Conservation (phyloP, 1,139 yeast genomes). For the Tardiomyces digboiensis region DNA sequence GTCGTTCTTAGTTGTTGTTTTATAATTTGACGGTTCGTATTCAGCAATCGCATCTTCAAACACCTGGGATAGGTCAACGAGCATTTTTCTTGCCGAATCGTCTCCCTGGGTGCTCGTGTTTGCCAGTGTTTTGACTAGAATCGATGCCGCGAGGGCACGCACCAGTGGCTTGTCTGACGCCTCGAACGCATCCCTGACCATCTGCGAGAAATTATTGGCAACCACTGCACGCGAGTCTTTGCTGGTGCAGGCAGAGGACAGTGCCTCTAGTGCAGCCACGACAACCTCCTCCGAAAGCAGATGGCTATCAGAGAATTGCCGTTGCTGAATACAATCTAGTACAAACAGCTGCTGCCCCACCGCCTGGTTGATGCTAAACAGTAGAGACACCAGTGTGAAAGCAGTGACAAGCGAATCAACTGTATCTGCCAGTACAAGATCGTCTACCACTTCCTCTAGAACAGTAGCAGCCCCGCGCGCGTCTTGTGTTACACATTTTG, state of each 20-base stretch:
- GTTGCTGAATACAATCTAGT: slow-evolving; percentile 2
- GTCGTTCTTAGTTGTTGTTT: slow-evolving; percentile 4
- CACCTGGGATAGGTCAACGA: slow-evolving; percentile 20
- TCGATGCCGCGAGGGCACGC: slow-evolving; percentile 26
- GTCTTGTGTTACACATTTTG: neutral
- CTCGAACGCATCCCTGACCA: slow-evolving; percentile 18
- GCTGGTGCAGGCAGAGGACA: slow-evolving; percentile 27
- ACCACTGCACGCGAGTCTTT: slow-evolving; percentile 23
- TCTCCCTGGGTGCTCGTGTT: slow-evolving; percentile 13
- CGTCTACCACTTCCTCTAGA: neutral
- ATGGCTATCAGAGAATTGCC: neutral
- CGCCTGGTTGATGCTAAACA: slow-evolving; percentile 4
- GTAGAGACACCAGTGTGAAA: slow-evolving; percentile 3
- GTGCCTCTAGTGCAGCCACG: slow-evolving; percentile 21
- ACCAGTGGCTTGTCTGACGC: slow-evolving; percentile 13
- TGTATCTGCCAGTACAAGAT: slow-evolving; percentile 1
- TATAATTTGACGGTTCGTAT: slow-evolving; percentile 4
- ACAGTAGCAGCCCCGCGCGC: neutral
- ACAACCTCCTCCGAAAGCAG: slow-evolving; percentile 12
- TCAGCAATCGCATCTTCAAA: slow-evolving; percentile 20
- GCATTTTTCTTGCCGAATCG: slow-evolving; percentile 8
- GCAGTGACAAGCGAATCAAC: slow-evolving; percentile 6
- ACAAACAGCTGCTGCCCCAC: slow-evolving; percentile 7
- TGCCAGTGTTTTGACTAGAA: slow-evolving; percentile 25
- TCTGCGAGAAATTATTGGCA: slow-evolving; percentile 17